Evolutionary conservation across 352 stramenopile genomes (phyloP), one percentile per base, ranked within the genome.

Genomic region (Phytopythium helicoides): DNA sequence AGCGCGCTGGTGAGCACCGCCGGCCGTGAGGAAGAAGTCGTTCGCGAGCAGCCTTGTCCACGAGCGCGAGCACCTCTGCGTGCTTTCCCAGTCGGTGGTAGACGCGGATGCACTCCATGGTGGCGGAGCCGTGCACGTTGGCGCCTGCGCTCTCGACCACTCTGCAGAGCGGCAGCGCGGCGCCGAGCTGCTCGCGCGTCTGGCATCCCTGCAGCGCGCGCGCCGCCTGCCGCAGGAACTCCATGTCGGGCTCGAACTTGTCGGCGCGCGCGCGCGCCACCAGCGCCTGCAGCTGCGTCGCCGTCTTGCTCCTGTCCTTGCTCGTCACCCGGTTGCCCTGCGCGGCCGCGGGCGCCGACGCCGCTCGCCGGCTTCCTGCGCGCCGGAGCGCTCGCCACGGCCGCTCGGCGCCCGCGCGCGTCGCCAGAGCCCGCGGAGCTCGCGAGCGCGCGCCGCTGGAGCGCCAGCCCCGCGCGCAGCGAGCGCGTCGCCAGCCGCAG

Each of bases 11-110:
- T 51, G 8, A 92, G 76, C 19, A 86, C 70, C 0, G n/a, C 65
- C 50, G 56, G 87, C 87, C 47, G 75, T 62, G 48, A 92, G 55
- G 56, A 92, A 88, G 28, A 89, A 79, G 56, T 87, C 68, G 53
- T 80, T 66, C 15, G 54, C 52, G 45, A 92, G 66, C 48, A 92
- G 65, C 21, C 67, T n/a, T 71, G 44, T 78, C 66, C 0, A 66
- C 73, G 8, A 89, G 53, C 9, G 61, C 53, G 10, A 92, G 37
- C 23, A 77, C 74, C n/a, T 86, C 67, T 23, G 59, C 44, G 57
- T 86, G 60, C 25, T 58, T 65, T 1, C 76, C 78, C 16, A 79
- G 67, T 10, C 66, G 68, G 47, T 87, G 72, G 60, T 82, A 85
- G 50, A 92, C 73, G 33, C 81, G 68, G 44, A 92, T 65, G 50